Conservation (phyloP, 139 green algal genomes). For the Limnomonas spitsbergensis region DNA sequence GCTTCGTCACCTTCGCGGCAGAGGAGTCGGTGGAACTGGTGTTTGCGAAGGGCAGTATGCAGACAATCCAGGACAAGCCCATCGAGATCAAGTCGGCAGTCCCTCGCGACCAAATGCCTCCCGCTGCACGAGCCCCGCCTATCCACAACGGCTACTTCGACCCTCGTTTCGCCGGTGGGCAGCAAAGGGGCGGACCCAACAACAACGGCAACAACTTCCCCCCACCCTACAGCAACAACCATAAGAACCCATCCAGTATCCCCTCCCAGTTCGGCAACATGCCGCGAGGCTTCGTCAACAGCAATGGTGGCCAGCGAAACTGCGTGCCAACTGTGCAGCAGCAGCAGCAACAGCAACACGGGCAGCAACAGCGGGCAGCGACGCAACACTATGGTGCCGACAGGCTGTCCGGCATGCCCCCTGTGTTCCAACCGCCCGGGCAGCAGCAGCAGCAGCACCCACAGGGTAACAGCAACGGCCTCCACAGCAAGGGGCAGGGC, state of each 20-base stretch:
- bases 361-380: too few species aligned
- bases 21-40: slow-evolving; percentile 87
- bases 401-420: background rate
- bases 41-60: slow-evolving; percentile 76
- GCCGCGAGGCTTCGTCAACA: background rate
- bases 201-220: background rate
- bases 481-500: background rate
- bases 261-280: background rate
- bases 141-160: background rate
- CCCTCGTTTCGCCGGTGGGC: background rate
- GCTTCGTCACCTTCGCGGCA: slow-evolving; percentile 91
- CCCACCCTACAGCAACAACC: background rate
- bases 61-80: slow-evolving; percentile 90
- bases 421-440: too few species aligned
- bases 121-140: background rate
- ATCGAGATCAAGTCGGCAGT: slow-evolving; percentile 92
- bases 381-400: background rate
- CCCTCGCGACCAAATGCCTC: slow-evolving; percentile 77
- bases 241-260: background rate
- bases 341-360: too few species aligned
- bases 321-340: background rate
- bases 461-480: background rate
- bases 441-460: background rate
- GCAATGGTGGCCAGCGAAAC: background rate
- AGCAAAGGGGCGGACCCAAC: too few species aligned